phyloP scores from a whole-genome alignment of 257 asterid species.

The Anisodus acutangulus region DNA sequence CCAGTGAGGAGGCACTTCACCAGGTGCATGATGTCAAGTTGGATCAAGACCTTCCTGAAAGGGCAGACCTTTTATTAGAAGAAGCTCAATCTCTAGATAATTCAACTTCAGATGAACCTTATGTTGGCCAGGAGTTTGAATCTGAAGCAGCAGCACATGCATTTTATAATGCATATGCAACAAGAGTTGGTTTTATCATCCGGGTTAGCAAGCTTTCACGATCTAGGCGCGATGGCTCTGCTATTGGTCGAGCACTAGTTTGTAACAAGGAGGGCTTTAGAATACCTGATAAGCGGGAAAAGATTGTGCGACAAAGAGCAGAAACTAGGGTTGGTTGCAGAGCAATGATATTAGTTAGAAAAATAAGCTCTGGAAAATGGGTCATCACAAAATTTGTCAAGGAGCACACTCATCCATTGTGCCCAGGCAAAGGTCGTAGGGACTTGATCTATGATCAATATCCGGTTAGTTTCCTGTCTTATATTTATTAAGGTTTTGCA shows the following conservation, averaged over 20 bases:
- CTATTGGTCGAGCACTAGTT: slow-evolving; percentile 96
- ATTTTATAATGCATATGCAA: slow-evolving; percentile 85
- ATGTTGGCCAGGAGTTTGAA: slow-evolving; percentile 87
- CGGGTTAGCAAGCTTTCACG: slow-evolving; percentile 99
- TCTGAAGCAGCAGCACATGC: slow-evolving; percentile 96
- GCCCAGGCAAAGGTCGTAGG: slow-evolving; percentile 91
- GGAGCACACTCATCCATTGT: slow-evolving; percentile 88
- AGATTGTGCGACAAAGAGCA: slow-evolving; percentile 84
- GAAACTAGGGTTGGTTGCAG: slow-evolving; percentile 99
- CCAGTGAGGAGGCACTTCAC: slow-evolving; percentile 62
- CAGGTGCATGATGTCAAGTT: slow-evolving; percentile 63
- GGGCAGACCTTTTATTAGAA: slow-evolving; percentile 59
- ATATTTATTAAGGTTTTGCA: background rate
- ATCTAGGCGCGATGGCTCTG: slow-evolving; percentile 96
- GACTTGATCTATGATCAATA: slow-evolving; percentile 84
- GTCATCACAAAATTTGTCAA: slow-evolving; percentile 79
- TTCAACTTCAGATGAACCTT: slow-evolving; percentile 71
- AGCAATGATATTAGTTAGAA: slow-evolving; percentile 93
- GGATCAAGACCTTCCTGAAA: slow-evolving; percentile 66
- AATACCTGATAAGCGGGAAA: slow-evolving; percentile 91
- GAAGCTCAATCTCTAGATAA: slow-evolving; percentile 62
- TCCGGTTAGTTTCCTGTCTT: slow-evolving; percentile 55
- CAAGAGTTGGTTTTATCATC: slow-evolving; percentile 80
- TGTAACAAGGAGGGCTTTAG: slow-evolving; percentile 98
- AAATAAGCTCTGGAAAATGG: slow-evolving; percentile 86